Base-by-base conservation (phyloP, 2,329 filamentous ascomycete species). In the Pseudogymnoascus sp. region DNA sequence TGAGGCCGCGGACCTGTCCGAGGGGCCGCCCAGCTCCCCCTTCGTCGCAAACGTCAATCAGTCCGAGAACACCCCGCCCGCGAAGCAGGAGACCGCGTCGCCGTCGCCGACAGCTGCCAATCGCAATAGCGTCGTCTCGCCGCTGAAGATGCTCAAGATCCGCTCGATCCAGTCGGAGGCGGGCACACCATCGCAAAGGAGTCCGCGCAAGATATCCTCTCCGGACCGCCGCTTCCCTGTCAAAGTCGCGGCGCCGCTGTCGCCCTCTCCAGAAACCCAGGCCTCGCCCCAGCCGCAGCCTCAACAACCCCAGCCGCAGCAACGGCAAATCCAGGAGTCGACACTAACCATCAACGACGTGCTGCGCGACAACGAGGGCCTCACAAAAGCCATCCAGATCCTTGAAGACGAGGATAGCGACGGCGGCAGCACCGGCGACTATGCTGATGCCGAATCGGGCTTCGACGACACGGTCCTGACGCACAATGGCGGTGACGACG, bases 191-290 rank as follows among this genome's bases (percentile, higher is more conserved):
- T 63, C 65, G 10, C 69, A 69, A 23, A 23, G 61, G 70, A 83
- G 78, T 67, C 79, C 82, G 29, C 74, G 79, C 65, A 82, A 81
- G 66, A 66, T 78, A 50, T 80, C 73, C 19, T 73, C 73, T 2
- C 82, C 83, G 15, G 82, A 82, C 66, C 85, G 82, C 72, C 78
- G 85, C 63, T 88, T 87, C 69, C 85, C 85, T 62, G 79, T 88
- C 68, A 84, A 82, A 72, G 76, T 86, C 70, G 70, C 26, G 7
- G 26, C 26, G 26, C 26, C 70, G 9, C 50, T 64, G 15, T 70
- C 71, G 13, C 63, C 29, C 67, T n/a, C 59, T 1, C 26, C 17
- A 4, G 33, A 42, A 29, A 63, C 42, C 0, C 70, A 65, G 66
- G 63, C 63, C 60, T 64, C 61, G 17, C 61, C 64, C 63, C 62